Evolutionary conservation across 768 basidiomycete species (phyloP).

Genomic region (Leucosporidium yakuticum): DNA sequence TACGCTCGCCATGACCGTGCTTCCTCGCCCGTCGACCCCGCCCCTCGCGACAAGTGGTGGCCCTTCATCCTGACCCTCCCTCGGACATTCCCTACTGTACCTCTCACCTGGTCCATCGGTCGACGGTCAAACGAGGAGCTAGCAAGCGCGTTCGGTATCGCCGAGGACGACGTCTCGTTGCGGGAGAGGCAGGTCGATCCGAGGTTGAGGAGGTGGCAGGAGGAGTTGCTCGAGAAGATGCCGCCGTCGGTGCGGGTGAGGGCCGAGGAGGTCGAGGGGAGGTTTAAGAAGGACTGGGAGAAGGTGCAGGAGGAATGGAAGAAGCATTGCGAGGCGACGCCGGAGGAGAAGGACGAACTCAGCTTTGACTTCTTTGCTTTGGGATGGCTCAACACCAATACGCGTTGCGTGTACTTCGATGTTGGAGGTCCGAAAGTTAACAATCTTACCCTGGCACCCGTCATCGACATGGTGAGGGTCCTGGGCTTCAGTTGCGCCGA

Average conservation of each 20-base stretch:
- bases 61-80: slow-evolving; percentile 79
- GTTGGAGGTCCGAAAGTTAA: slow-evolving; percentile 55
- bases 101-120: slow-evolving; percentile 60
- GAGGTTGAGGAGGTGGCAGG: slow-evolving; percentile 29
- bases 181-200: slow-evolving; percentile 40
- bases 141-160: background rate
- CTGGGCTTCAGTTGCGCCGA: no score
- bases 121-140: slow-evolving; percentile 9
- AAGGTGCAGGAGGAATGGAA: slow-evolving; percentile 36
- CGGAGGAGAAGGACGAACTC: slow-evolving; percentile 22
- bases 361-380: slow-evolving; percentile 59
- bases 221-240: slow-evolving; percentile 47
- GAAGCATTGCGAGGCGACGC: slow-evolving; percentile 30
- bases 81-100: slow-evolving; percentile 65
- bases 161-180: slow-evolving; percentile 31
- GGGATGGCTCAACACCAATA: slow-evolving; percentile 95
- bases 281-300: slow-evolving; percentile 60
- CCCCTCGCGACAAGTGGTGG: slow-evolving; percentile 37
- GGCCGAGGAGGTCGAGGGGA: slow-evolving; percentile 48
- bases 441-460: slow-evolving; percentile 79
- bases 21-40: slow-evolving; percentile 48
- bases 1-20: slow-evolving; percentile 34
- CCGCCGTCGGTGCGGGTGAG: slow-evolving; percentile 51
- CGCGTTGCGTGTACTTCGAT: slow-evolving; percentile 74
- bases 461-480: slow-evolving; percentile 63